phyloP scores from a whole-genome alignment of 1,139 yeast genomes.

The Suhomyces wounanorum region DNA sequence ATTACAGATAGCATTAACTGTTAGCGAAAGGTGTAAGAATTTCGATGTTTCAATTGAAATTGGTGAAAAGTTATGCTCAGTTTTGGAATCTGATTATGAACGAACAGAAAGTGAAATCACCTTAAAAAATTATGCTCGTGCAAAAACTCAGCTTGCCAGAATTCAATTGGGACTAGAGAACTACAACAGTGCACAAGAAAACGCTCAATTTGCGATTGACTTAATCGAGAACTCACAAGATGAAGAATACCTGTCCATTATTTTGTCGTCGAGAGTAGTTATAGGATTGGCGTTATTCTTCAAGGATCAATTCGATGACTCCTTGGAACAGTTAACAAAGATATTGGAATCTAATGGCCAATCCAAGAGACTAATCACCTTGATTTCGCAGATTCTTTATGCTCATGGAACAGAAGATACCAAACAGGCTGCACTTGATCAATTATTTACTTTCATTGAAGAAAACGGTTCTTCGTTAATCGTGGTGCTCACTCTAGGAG shows the following conservation, averaged over 20 bases:
- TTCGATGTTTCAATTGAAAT: conserved; percentile 55
- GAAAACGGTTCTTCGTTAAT: conserved; percentile 63
- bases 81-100: conserved; percentile 64
- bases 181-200: conserved; percentile 60
- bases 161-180: conserved; percentile 60
- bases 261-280: conserved; percentile 65
- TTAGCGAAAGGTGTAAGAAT: conserved; percentile 73
- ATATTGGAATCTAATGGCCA: conserved; percentile 53
- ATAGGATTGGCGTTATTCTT: conserved; percentile 73
- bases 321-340: conserved; percentile 65
- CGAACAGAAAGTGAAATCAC: conserved; percentile 49
- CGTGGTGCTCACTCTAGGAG: conserved; percentile 75
- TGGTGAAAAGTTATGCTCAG: conserved; percentile 46
- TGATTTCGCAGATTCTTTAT: conserved; percentile 78
- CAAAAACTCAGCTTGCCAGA: conserved; percentile 73
- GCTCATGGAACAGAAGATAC: conserved; percentile 74
- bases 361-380: conserved; percentile 61
- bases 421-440: conserved; percentile 78
- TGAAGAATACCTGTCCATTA: conserved; percentile 16
- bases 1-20: conserved; percentile 54
- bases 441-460: conserved; percentile 62
- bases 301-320: conserved; percentile 56
- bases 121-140: conserved; percentile 53
- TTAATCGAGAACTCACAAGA: conserved; percentile 34
- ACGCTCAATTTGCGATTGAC: conserved; percentile 58